Evolutionary conservation across 208 protist species (phyloP).

Genomic region (Vickermania ingenoplastis): DNA sequence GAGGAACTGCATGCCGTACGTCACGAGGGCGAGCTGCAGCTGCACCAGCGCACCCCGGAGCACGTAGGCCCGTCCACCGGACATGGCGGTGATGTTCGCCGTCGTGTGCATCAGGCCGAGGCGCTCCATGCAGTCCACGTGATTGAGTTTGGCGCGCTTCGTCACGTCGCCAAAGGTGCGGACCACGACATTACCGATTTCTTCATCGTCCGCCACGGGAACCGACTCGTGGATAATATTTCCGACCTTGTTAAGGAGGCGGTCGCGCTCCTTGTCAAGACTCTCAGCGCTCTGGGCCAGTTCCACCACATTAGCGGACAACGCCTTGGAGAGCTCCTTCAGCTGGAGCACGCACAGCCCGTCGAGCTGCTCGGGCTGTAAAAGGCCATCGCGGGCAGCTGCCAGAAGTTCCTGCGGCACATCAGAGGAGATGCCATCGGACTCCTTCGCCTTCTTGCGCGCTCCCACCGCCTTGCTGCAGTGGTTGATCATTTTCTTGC

Average conservation of each 20-base stretch:
- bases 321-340: slow-evolving; percentile 80
- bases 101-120: slow-evolving; percentile 84
- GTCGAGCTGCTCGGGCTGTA: slow-evolving; percentile 46
- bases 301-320: slow-evolving; percentile 41
- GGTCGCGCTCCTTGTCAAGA: slow-evolving; percentile 59
- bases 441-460: slow-evolving; percentile 91
- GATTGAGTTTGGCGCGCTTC: slow-evolving; percentile 64
- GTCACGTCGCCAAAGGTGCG: slow-evolving; percentile 80
- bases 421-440: slow-evolving; percentile 54
- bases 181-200: slow-evolving; percentile 86
- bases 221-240: slow-evolving; percentile 97
- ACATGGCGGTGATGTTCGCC: slow-evolving; percentile 80
- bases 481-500: slow-evolving; percentile 85
- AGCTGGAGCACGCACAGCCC: slow-evolving; percentile 81
- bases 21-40: slow-evolving; percentile 97
- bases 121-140: slow-evolving; percentile 91
- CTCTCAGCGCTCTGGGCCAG: slow-evolving; percentile 56
- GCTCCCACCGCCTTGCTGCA: slow-evolving; percentile 85
- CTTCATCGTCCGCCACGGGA: slow-evolving; percentile 92
- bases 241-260: slow-evolving; percentile 82
- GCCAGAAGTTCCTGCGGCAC: slow-evolving; percentile 46
- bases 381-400: slow-evolving; percentile 37
- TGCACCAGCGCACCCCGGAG: slow-evolving; percentile 95
- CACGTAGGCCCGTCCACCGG: slow-evolving; percentile 97
- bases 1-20: slow-evolving; percentile 97